Evolutionary conservation across 176 grass and related monocot species (phyloP).

Genomic region (Aechmea fasciata): DNA sequence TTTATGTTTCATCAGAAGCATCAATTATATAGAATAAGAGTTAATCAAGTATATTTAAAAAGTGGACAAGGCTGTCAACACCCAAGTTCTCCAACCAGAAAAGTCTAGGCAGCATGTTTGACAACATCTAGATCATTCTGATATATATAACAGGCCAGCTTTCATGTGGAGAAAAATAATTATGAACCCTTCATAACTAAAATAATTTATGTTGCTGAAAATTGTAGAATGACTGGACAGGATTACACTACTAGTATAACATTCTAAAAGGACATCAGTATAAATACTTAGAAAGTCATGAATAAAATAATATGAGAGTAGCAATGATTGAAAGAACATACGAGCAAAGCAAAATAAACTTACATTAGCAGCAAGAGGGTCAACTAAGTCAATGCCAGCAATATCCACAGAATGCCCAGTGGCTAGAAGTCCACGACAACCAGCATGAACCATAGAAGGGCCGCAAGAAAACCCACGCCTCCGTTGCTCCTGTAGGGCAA

Average conservation of each 20-base stretch:
- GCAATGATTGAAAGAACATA: constrained; percentile 6
- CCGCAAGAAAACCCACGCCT: constrained; percentile 77
- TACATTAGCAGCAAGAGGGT: constrained; percentile 91
- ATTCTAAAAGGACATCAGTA: background rate
- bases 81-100: too few relatives aligned
- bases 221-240: too few relatives aligned
- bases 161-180: too few relatives aligned
- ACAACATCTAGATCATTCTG: too few relatives aligned
- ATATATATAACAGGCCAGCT: too few relatives aligned
- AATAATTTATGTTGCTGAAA: too few relatives aligned
- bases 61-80: too few relatives aligned
- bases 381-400: constrained; percentile 85
- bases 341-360: constrained; percentile 16
- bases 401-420: constrained; percentile 86
- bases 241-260: constrained; percentile 3
- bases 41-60: too few relatives aligned
- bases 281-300: constrained; percentile 11
- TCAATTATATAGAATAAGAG: too few relatives aligned
- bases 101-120: too few relatives aligned
- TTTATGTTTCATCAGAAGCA: too few relatives aligned
- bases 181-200: too few relatives aligned
- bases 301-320: constrained; percentile 13
- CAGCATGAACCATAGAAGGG: constrained; percentile 91
- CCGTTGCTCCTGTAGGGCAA: constrained; percentile 76
- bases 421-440: constrained; percentile 83